Conservation (phyloP, 495 filamentous ascomycete genomes). For the Hypomontagnella monticulosa region DNA sequence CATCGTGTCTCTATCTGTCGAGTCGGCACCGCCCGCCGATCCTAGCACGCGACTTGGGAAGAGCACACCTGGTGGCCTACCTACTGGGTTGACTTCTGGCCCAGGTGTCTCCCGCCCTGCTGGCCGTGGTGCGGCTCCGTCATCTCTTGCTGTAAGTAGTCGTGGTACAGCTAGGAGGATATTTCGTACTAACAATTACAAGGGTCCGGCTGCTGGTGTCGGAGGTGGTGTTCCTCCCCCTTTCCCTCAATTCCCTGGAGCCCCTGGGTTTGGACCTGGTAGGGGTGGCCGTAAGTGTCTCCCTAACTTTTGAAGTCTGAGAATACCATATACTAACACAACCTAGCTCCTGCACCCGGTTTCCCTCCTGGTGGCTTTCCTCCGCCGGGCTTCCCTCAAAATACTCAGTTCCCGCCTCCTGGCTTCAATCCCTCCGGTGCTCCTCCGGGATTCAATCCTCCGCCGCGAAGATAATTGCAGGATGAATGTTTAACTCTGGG, state of each 20-base stretch:
- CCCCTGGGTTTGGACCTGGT: slow-evolving; percentile 75
- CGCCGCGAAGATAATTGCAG: slow-evolving; percentile 67
- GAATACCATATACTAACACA: slow-evolving; percentile 18
- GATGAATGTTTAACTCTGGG: slow-evolving; percentile 28
- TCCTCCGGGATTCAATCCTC: slow-evolving; percentile 73
- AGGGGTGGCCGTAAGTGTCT: slow-evolving; percentile 74
- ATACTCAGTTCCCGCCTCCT: slow-evolving; percentile 73
- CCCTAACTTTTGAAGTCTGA: slow-evolving; percentile 1
- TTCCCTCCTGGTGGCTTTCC: slow-evolving; percentile 66
- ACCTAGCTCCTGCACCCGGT: slow-evolving; percentile 69
- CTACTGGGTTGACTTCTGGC: slow-evolving; percentile 77
- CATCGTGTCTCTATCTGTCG: slow-evolving; percentile 93
- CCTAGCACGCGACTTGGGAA: slow-evolving; percentile 88
- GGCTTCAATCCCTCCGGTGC: slow-evolving; percentile 69
- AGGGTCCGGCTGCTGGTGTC: slow-evolving; percentile 89
- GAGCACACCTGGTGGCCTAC: slow-evolving; percentile 71
- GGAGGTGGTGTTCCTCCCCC: slow-evolving; percentile 80
- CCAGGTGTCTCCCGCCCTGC: slow-evolving; percentile 92
- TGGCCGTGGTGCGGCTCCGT: slow-evolving; percentile 83
- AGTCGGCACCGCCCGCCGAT: slow-evolving; percentile 95
- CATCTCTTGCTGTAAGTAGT: slow-evolving; percentile 72
- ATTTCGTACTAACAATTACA: slow-evolving; percentile 40
- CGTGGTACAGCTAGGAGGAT: slow-evolving; percentile 32
- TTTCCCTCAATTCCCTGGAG: slow-evolving; percentile 68
- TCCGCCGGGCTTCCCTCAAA: slow-evolving; percentile 59